Conservation (phyloP, 176 grass and related monocot species). For the Ampelocalamus luodianensis region DNA sequence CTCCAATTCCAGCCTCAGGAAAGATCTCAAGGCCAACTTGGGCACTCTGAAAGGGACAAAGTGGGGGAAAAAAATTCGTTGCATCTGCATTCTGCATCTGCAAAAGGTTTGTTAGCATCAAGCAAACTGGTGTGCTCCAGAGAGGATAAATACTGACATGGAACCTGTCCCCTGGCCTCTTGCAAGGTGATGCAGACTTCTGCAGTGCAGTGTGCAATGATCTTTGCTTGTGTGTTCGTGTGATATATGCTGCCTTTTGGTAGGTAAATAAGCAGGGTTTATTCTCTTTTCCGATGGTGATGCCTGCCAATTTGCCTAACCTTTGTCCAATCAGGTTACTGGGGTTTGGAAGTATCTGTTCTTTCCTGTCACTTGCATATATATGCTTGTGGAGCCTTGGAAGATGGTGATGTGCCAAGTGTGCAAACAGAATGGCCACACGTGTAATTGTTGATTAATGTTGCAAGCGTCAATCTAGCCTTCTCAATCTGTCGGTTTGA, state of each 20-base stretch:
- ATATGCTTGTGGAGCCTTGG: not conserved
- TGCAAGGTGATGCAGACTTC: slow-evolving; percentile 24
- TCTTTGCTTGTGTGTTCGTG: not conserved
- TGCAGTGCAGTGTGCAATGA: not conserved
- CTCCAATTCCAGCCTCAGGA: not conserved
- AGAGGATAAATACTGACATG: slow-evolving; percentile 49
- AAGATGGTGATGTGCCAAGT: not conserved
- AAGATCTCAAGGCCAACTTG: slow-evolving; percentile 39
- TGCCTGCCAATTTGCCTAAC: slow-evolving; percentile 42
- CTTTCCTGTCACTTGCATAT: not conserved
- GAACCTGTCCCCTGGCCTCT: slow-evolving; percentile 41
- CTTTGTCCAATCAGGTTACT: slow-evolving; percentile 23
- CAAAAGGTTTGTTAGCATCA: slow-evolving; percentile 14
- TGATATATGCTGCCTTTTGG: not conserved
- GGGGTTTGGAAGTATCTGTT: slow-evolving; percentile 31
- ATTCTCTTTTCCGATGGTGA: slow-evolving; percentile 4
- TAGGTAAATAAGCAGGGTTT: not conserved
- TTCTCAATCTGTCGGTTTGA: not conserved
- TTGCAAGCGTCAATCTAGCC: not conserved
- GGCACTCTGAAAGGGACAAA: slow-evolving; percentile 40
- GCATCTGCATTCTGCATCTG: slow-evolving; percentile 13
- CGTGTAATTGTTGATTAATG: not conserved
- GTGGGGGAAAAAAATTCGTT: not conserved
- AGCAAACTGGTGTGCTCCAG: slow-evolving; percentile 20
- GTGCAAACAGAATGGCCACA: not conserved